These are phyloP conservation scores for Lepraria neglecta DNA, from an alignment of 495 filamentous ascomycete genomes.

Conservation along the genomic window DNA sequence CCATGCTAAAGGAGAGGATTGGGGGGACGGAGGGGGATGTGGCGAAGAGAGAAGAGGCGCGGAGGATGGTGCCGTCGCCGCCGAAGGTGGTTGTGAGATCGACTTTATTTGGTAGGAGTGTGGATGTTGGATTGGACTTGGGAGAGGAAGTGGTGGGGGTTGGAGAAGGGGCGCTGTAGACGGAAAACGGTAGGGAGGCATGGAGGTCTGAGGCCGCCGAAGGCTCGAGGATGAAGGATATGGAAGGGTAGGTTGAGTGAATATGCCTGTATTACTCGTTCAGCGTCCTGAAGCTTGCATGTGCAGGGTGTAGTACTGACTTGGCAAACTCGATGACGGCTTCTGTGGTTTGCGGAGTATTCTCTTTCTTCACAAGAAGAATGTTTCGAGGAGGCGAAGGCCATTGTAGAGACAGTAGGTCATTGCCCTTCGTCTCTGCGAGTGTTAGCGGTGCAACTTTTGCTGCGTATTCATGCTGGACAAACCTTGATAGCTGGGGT, in stretches of 20 bases:
- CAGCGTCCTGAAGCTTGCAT: conserved; percentile 1
- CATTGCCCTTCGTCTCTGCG: conserved; percentile 49
- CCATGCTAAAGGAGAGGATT: conserved; percentile 94
- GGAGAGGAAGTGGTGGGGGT: conserved; percentile 33
- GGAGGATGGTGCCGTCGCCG: conserved; percentile 92
- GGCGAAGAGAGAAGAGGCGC: conserved; percentile 83
- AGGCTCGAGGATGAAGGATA: conserved; percentile 77
- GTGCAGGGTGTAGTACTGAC: conserved; percentile 29
- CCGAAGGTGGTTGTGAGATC: conserved; percentile 86
- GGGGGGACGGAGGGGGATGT: conserved; percentile 77
- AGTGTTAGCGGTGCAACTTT: conserved; percentile 14
- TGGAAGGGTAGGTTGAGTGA: conserved; percentile 67
- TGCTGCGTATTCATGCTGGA: conserved; percentile 22
- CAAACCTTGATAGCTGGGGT: conserved; percentile 49
- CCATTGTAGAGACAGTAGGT: conserved; percentile 81
- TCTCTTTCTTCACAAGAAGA: conserved; percentile 80
- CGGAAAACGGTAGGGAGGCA: conserved; percentile 64
- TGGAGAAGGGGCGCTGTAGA: conserved; percentile 53
- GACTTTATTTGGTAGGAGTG: conserved; percentile 57
- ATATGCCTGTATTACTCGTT: conserved; percentile 53
- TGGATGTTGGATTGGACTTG: conserved; percentile 32
- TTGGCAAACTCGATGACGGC: conserved; percentile 73
- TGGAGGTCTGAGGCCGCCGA: conserved; percentile 67
- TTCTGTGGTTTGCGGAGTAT: conserved; percentile 60
- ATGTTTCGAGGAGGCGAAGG: conserved; percentile 83